phyloP scores from a whole-genome alignment of 225 moss, liverwort and hornwort genomes.

The Takakia lepidozioides region DNA sequence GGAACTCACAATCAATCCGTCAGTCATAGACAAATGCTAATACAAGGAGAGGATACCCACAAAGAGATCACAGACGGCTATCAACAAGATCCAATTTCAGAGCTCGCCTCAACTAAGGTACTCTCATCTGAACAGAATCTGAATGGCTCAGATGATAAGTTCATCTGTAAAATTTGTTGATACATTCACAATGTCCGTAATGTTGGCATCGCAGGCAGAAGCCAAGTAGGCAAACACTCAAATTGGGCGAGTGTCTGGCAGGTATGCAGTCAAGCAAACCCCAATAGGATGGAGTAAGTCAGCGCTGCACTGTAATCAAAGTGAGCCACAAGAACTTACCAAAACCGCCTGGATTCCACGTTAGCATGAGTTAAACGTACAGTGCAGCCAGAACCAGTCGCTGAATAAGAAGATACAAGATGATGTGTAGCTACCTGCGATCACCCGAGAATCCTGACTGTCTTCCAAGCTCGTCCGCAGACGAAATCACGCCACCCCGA shows the following conservation, averaged over 20 bases:
- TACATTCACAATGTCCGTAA: too few relatives aligned
- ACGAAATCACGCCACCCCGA: constrained; percentile 35
- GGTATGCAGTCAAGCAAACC: background rate
- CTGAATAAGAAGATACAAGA: constrained; percentile 8
- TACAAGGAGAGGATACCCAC: background rate
- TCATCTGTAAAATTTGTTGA: too few relatives aligned
- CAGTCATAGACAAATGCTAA: background rate
- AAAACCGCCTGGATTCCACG: background rate
- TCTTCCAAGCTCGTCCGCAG: constrained; percentile 31
- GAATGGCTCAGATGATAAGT: too few relatives aligned
- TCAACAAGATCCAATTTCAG: too few relatives aligned
- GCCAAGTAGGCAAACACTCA: constrained; percentile 1
- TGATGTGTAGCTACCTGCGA: constrained; percentile 59
- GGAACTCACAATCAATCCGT: background rate
- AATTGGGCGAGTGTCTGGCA: background rate
- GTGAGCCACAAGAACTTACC: background rate
- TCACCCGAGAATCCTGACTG: constrained; percentile 40
- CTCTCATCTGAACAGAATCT: too few relatives aligned
- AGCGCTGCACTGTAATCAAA: background rate
- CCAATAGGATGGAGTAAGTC: background rate
- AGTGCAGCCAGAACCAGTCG: background rate
- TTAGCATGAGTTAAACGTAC: too few relatives aligned
- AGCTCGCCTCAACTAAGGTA: too few relatives aligned
- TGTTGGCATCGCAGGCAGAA: too few relatives aligned
- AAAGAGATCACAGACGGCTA: too few relatives aligned